Conservation (phyloP, 768 basidiomycete genomes). For the Phanerochaete carnosa region DNA sequence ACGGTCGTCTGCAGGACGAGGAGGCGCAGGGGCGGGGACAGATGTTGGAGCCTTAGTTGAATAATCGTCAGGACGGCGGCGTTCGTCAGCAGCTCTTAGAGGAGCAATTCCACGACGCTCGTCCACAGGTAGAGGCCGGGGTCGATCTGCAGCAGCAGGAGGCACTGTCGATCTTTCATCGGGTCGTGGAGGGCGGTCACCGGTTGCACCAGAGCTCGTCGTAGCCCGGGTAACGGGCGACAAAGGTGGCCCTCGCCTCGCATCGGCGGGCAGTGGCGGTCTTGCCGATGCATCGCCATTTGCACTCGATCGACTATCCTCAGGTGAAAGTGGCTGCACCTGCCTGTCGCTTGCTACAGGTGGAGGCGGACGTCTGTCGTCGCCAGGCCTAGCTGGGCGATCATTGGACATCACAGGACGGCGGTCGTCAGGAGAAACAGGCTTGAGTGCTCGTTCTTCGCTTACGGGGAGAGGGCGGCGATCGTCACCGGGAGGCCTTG, state of each 20-base stretch:
- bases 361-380: constrained; percentile 12
- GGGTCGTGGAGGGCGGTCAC: not conserved
- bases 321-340: constrained; percentile 1
- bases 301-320: not conserved
- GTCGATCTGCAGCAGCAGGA: not conserved
- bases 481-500: constrained; percentile 13
- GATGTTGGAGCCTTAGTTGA: not conserved
- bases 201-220: not conserved
- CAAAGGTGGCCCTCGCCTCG: constrained; percentile 5
- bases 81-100: not conserved
- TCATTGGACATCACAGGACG: constrained; percentile 8
- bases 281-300: not conserved
- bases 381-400: constrained; percentile 3
- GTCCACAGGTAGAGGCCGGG: not conserved
- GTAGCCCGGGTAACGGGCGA: not conserved
- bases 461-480: constrained; percentile 14
- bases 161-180: not conserved
- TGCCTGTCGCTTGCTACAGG: constrained; percentile 5
- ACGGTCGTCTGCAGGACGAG: not conserved
- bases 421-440: constrained; percentile 16
- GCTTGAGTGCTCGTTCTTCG: constrained; percentile 5
- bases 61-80: constrained; percentile 8
- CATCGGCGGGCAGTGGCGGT: constrained; percentile 2
- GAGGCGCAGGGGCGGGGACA: not conserved
- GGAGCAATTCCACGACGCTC: constrained; percentile 3